Percentiles rank a stretch among this genome's conserved stretches.
These are phyloP conservation scores for Trichoderma pleuroti DNA, from an alignment of 2,329 filamentous ascomycete genomes.

Conservation along the genomic window DNA sequence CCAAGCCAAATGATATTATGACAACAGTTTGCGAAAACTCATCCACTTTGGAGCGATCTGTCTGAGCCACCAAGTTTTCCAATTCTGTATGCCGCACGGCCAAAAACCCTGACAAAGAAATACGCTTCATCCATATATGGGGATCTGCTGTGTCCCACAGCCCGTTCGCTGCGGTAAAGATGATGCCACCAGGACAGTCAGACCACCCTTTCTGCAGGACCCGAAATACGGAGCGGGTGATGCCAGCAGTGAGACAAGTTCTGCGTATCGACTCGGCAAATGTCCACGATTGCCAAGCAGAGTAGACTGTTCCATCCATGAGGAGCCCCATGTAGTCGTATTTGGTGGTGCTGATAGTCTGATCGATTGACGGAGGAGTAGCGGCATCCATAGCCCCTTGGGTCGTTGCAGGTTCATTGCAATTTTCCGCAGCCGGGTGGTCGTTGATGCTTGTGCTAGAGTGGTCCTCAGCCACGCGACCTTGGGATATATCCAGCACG, in stretches of 20 bases:
- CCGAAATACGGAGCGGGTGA: neutral
- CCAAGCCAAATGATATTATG: neutral
- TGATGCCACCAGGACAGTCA: neutral
- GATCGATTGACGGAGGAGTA: neutral
- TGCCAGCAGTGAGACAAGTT: neutral
- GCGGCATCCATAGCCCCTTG: neutral
- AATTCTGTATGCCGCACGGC: neutral
- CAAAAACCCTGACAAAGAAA: neutral
- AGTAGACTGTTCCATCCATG: neutral
- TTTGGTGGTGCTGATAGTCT: neutral
- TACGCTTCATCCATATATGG: neutral
- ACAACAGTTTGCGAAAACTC: neutral
- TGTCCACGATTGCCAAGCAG: neutral
- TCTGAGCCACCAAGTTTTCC: neutral
- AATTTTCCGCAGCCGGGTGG: neutral
- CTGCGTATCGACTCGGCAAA: neutral
- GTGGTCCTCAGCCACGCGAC: neutral
- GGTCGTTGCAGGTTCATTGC: neutral
- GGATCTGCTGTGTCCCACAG: neutral
- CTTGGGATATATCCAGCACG: neutral
- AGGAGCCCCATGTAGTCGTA: neutral
- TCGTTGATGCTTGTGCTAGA: neutral
- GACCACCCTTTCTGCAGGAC: neutral
- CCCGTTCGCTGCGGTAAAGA: neutral
- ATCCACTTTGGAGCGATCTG: neutral